Percentiles rank a stretch among this genome's conserved stretches.
phyloP scores from a whole-genome alignment of 768 basidiomycete species.

The Psilocybe sp. region DNA sequence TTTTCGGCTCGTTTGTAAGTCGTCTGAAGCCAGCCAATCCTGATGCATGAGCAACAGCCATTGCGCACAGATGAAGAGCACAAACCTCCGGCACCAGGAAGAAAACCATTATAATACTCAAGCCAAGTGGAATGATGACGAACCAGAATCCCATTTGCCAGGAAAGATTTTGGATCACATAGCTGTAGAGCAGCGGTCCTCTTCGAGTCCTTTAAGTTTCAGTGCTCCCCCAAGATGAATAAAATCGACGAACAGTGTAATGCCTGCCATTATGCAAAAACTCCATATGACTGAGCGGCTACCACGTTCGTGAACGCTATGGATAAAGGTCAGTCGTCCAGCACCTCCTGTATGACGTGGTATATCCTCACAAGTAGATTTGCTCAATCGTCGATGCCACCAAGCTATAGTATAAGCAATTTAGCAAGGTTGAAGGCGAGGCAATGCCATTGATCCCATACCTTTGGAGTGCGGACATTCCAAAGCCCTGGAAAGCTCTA shows the following conservation, averaged over 20 bases:
- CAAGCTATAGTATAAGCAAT: constrained; percentile 20
- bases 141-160: constrained; percentile 49
- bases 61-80: neutral
- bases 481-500: constrained; percentile 44
- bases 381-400: constrained; percentile 43
- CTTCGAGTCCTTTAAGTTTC: constrained; percentile 14
- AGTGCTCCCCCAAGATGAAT: neutral
- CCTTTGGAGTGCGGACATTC: constrained; percentile 43
- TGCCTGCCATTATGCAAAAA: constrained; percentile 41
- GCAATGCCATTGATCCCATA: constrained; percentile 5
- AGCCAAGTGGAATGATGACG: constrained; percentile 39
- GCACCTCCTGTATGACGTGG: neutral
- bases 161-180: constrained; percentile 40
- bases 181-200: constrained; percentile 42
- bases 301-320: constrained; percentile 41
- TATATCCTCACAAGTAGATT: constrained; percentile 31
- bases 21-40: constrained; percentile 21
- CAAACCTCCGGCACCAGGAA: constrained; percentile 42
- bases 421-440: neutral
- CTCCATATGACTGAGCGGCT: constrained; percentile 42
- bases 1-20: constrained; percentile 23
- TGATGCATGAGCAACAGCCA: too few species aligned
- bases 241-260: constrained; percentile 31
- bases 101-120: constrained; percentile 34
- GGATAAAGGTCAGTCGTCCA: neutral